Evolutionary conservation across 1,284 basidiomycete genomes (phyloP).

Genomic region (Austroboletus novae-zelandiae): DNA sequence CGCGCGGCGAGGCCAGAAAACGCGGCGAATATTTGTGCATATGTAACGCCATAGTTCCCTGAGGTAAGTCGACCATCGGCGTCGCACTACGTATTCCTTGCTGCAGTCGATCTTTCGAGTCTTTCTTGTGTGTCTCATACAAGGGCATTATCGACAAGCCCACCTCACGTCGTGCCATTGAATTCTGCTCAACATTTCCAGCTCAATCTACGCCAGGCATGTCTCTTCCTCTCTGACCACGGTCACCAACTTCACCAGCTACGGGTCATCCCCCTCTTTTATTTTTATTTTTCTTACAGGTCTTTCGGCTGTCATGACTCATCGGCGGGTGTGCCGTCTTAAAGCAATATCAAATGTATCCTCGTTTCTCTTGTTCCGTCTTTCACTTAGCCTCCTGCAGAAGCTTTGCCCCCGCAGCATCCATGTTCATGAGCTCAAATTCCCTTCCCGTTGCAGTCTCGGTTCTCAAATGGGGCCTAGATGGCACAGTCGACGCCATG

Average conservation of each 20-base stretch:
- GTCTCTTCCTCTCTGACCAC: constrained; percentile 11
- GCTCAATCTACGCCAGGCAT: constrained; percentile 70
- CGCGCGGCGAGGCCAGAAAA: too few relatives aligned
- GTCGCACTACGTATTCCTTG: neutral
- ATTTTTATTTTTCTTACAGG: constrained; percentile 72
- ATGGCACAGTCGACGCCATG: constrained; percentile 85
- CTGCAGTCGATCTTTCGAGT: constrained; percentile 86
- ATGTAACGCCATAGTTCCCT: too few relatives aligned
- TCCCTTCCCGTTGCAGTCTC: constrained; percentile 92
- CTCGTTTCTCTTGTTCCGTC: neutral
- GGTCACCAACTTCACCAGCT: constrained; percentile 79
- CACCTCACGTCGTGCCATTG: constrained; percentile 49
- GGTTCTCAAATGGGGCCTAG: constrained; percentile 77
- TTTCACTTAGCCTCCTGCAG: constrained; percentile 36
- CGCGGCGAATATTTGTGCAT: too few relatives aligned
- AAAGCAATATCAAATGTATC: constrained; percentile 61
- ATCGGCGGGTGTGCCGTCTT: constrained; percentile 37
- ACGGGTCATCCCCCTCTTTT: constrained; percentile 88
- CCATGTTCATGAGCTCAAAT: constrained; percentile 92
- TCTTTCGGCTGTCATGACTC: constrained; percentile 59
- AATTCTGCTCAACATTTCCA: constrained; percentile 28
- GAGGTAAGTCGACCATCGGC: constrained; percentile 15
- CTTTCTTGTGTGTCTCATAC: constrained; percentile 78
- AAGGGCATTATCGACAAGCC: constrained; percentile 84
- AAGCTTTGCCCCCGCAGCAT: constrained; percentile 80